Base-by-base conservation (phyloP, 2,329 filamentous ascomycete species). In the Cadophora sp. region DNA sequence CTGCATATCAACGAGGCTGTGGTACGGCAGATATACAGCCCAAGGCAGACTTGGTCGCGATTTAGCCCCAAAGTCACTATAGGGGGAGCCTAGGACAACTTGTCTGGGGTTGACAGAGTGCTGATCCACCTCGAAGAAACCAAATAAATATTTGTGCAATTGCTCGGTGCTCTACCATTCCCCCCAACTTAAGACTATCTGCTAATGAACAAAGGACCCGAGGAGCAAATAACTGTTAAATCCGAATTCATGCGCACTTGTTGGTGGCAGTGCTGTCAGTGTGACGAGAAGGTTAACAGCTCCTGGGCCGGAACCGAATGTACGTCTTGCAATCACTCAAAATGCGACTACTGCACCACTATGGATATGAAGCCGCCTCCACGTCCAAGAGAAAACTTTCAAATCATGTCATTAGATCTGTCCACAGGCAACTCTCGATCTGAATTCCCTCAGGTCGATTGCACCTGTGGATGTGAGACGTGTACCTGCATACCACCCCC, bases 221-320 rank as follows among this genome's bases (percentile, higher is more conserved):
- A 30, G 6, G 27, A 30, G 27, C 27, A 6, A 30, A 30, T 30
- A 3, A 6, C 6, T 6, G 27, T 13, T 9, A 9, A 39, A 8
- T 39, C 33, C 11, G 33, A 39, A 4, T 4, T 39, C 2, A 39
- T 39, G 33, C 3, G 2, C 33, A 39, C 33, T 39, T 2, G 2
- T 39, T 64, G 33, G 53, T 67, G 33, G 48, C 22, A 11, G 11
- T 67, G 65, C 30, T 67, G 60, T 20, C 4, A 16, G 8, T 64
- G 56, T 41, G 2, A 1, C 2, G 36, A 50, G 8, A 45, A 67
- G 20, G 36, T 64, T 30, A 45, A 47, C 27, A 1, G 0, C 1
- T 18, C 8, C 4, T 36, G 2, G 1, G 60, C 20, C 4, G 65
- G 51, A 13, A 53, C 47, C 1, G 16, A 7, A 2, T 67, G 59